Conservation (phyloP, 1,284 basidiomycete species). For the Papiliotrema flavescens region DNA sequence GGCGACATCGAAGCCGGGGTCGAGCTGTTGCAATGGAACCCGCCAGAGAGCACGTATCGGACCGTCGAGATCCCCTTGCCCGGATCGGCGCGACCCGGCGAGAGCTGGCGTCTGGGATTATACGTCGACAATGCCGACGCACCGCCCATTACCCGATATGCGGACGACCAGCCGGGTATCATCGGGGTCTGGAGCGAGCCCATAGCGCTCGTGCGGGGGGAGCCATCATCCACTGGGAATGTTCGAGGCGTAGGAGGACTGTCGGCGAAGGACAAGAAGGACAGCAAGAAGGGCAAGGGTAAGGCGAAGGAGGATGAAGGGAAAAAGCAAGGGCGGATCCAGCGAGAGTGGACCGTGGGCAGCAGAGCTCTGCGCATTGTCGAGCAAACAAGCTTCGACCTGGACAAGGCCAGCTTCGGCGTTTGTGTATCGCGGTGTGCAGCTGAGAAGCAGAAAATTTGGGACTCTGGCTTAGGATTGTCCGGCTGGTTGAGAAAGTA, state of each 20-base stretch:
- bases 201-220: constrained; percentile 26
- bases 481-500: constrained; percentile 62
- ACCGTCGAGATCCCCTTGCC: constrained; percentile 65
- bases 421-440: not conserved
- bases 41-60: constrained; percentile 64
- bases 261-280: constrained; percentile 8
- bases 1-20: not conserved
- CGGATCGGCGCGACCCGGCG: constrained; percentile 53
- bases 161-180: constrained; percentile 10
- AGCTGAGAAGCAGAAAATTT: constrained; percentile 65
- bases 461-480: constrained; percentile 82
- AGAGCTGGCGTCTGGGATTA: constrained; percentile 64
- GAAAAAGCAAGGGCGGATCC: constrained; percentile 67
- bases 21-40: constrained; percentile 51
- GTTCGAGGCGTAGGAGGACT: constrained; percentile 5
- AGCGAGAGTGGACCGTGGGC: constrained; percentile 57
- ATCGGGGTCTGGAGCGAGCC: constrained; percentile 46
- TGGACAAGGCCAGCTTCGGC: constrained; percentile 68
- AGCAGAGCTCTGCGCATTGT: constrained; percentile 54
- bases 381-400: constrained; percentile 79
- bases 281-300: constrained; percentile 15
- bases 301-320: constrained; percentile 18
- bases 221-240: constrained; percentile 8
- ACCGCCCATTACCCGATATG: not conserved
- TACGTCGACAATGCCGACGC: not conserved